Conservation (phyloP, 1,139 yeast species). For the Oligophagozyma castellii region DNA sequence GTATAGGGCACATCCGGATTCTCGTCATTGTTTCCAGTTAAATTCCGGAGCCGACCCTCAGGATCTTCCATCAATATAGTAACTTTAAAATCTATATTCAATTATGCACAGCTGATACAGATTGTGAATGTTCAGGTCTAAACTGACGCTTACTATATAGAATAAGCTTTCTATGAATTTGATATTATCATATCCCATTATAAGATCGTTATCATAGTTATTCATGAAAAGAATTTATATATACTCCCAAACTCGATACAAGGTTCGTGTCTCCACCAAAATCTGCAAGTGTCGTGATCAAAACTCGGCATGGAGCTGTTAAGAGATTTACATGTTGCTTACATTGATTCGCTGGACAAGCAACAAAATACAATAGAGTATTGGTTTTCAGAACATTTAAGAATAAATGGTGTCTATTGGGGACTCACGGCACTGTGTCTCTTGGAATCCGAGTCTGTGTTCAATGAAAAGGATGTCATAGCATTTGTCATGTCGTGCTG, state of each 20-base stretch:
- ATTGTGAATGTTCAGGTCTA: no score
- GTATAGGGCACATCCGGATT: constrained; percentile 11
- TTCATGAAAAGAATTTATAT: background rate
- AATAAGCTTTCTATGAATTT: no score
- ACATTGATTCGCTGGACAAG: constrained; percentile 37
- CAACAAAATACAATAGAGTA: constrained; percentile 52
- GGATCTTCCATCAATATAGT: no score
- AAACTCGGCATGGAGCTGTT: no score
- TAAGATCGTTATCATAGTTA: background rate
- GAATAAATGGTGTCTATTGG: constrained; percentile 93
- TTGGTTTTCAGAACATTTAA: constrained; percentile 81
- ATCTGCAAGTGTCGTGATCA: no score
- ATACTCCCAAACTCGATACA: constrained; percentile 1
- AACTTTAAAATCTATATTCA: no score
- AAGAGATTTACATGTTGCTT: constrained; percentile 38
- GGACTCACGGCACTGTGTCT: constrained; percentile 68
- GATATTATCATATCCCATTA: background rate
- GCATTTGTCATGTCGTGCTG: constrained; percentile 58
- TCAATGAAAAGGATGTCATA: constrained; percentile 48
- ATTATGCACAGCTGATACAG: no score
- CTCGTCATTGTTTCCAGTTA: no score
- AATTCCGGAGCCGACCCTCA: no score
- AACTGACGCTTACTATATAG: no score
- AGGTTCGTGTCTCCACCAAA: no score
- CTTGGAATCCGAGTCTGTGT: constrained; percentile 41